Base-by-base conservation (phyloP, 768 basidiomycete genomes). In the Podaxis pistillaris region DNA sequence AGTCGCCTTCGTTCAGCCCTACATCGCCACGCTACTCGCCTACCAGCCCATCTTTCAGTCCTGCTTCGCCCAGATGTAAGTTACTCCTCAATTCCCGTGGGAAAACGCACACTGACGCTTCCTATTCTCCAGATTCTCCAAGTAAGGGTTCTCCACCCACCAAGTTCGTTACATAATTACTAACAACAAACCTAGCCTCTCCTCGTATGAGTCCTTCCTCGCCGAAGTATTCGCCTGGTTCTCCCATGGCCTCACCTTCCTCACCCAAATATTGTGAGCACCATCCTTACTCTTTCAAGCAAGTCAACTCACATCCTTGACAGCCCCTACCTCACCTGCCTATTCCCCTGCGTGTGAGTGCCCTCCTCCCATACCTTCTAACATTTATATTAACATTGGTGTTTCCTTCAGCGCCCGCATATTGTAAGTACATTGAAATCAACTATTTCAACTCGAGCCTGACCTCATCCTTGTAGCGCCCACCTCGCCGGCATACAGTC, bases 161-260 rank as follows among this genome's bases (percentile, higher is more conserved):
- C 53, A 6, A 24, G 41, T 28, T 33, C 17, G 54, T 49, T 63
- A 68, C 66, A 76, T 80, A 65, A 70, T 64, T 62, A 47, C 28
- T 55, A 59, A 63, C 64, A 51, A 60, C 64, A n/a, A 63, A 58
- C 58, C 9, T 68, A 90, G 90, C 91, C 4, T 91, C 92, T 37
- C 83, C 86, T 24, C 88, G 91, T 60, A 84, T 90, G 79, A 95
- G 94, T 7, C 94, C 94, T 0, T 87, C 94, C 3, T 95, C 93
- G 33, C 94, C 94, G 6, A 92, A 89, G 69, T 97, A 95, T 74
- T 95, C 93, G 11, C 96, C 96, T 2, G 94, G 96, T 0, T 96
- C 94, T 3, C 96, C 96, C n/a, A 78, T 82, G 73, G 86, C 89
- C 7, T 94, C 93, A 2, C 95, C 95, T 0, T 85, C 95, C 2